A percentile compares a stretch with the other conserved stretches of the same genome.
These are phyloP conservation scores for Colletotrichum sp. DNA, from an alignment of 2,329 filamentous ascomycete species.

Conservation along the genomic window DNA sequence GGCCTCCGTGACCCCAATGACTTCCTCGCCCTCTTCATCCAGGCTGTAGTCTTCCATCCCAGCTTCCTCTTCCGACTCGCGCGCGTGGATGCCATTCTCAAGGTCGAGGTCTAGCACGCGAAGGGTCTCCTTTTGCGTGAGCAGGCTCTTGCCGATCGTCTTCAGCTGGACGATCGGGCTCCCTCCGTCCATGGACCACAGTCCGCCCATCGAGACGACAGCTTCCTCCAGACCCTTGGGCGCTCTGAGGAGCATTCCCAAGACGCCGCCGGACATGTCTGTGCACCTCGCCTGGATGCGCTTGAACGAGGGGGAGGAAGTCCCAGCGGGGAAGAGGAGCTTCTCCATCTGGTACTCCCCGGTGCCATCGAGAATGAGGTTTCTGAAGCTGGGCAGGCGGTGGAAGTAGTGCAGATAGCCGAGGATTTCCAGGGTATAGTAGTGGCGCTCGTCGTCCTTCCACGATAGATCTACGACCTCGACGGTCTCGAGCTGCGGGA, in stretches of 20 bases:
- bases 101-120: constrained; percentile 11
- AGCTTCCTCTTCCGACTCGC: not conserved
- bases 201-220: not conserved
- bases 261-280: not conserved
- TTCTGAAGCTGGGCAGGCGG: constrained; percentile 1
- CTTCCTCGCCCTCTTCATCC: constrained; percentile 17
- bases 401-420: constrained; percentile 12
- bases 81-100: not conserved
- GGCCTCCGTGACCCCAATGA: constrained; percentile 30
- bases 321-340: not conserved
- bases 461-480: not conserved
- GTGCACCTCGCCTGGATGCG: constrained; percentile 4
- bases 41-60: not conserved
- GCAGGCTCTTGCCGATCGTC: constrained; percentile 9
- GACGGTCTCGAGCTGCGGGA: not conserved
- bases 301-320: not conserved
- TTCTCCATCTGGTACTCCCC: not conserved
- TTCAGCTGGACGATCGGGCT: not conserved
- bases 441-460: not conserved
- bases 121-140: constrained; percentile 3
- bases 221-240: constrained; percentile 9
- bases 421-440: constrained; percentile 1
- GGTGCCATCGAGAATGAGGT: constrained; percentile 9
- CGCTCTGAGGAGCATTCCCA: constrained; percentile 16
- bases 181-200: not conserved